These are phyloP conservation scores for Eucalyptus pauciflora DNA, from an alignment of 345 rosid genomes.

Conservation along the genomic window DNA sequence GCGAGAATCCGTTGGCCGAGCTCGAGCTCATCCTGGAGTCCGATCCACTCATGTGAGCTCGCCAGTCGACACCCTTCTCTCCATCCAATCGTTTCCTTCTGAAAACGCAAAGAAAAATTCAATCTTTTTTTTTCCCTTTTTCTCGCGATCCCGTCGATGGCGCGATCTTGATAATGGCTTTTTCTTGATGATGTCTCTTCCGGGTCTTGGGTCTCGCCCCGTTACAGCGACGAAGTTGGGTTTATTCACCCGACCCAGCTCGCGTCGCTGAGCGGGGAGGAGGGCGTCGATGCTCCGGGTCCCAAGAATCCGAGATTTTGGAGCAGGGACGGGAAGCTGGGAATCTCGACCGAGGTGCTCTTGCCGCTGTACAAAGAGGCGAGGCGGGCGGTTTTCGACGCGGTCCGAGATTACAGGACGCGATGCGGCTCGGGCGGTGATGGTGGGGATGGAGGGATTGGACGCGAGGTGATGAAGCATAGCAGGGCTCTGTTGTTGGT, in stretches of 20 bases:
- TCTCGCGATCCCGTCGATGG: neutral
- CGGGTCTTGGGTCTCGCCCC: neutral
- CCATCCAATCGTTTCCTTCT: neutral
- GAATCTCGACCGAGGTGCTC: constrained; percentile 57
- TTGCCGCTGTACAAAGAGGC: constrained; percentile 50
- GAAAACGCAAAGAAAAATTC: neutral
- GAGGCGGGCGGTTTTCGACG: constrained; percentile 36
- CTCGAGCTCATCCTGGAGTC: constrained; percentile 52
- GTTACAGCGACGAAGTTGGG: constrained; percentile 71
- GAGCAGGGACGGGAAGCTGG: constrained; percentile 69
- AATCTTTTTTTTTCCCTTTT: neutral
- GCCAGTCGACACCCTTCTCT: neutral
- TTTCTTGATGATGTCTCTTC: neutral
- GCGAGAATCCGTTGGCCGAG: constrained; percentile 26
- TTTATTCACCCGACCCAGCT: constrained; percentile 88
- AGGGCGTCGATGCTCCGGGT: neutral
- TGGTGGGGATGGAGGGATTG: constrained; percentile 6
- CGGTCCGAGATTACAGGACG: constrained; percentile 20
- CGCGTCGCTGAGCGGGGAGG: constrained; percentile 31
- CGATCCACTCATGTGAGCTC: constrained; percentile 68
- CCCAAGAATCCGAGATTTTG: constrained; percentile 32
- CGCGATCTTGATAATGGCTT: neutral
- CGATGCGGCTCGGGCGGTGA: neutral
- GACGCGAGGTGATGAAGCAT: constrained; percentile 52
- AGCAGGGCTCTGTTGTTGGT: constrained; percentile 64